Evolutionary conservation across 805 yeast species (phyloP).

Genomic region (Candida patagonica): DNA sequence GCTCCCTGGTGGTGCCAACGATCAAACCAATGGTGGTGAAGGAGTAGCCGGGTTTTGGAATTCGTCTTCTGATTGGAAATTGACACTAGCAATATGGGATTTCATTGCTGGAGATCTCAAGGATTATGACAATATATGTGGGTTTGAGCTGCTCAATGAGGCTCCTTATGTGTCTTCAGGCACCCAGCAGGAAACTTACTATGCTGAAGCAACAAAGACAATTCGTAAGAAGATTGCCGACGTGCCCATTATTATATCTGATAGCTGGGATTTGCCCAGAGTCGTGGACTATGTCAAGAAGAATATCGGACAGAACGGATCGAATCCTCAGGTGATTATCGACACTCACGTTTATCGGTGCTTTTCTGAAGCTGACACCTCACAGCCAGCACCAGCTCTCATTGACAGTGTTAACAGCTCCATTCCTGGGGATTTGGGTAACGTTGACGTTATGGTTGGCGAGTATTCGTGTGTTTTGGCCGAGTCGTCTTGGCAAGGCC

Average conservation of each 20-base stretch:
- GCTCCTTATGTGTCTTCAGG: conserved; percentile 44
- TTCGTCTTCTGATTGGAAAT: conserved; percentile 25
- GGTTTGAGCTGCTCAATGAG: conserved; percentile 81
- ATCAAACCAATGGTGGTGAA: conserved; percentile 77
- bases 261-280: conserved; percentile 86
- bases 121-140: conserved; percentile 59
- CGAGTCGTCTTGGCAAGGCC: conserved; percentile 59
- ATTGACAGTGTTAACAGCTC: conserved; percentile 42
- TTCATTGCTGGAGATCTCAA: conserved; percentile 55
- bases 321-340: conserved; percentile 41
- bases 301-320: conserved; percentile 12
- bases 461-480: conserved; percentile 87
- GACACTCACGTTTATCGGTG: conserved; percentile 86
- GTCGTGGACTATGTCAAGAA: conserved; percentile 58
- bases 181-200: conserved; percentile 45
- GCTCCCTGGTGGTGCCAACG: conserved; percentile 87
- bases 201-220: conserved; percentile 50
- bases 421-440: conserved; percentile 24
- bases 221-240: conserved; percentile 47
- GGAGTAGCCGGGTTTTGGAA: conserved; percentile 60
- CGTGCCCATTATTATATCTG: conserved; percentile 74
- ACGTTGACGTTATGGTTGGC: conserved; percentile 71
- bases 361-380: conserved; percentile 65
- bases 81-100: conserved; percentile 43
- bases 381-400: conserved; percentile 55